Evolutionary conservation across 495 filamentous ascomycete genomes (phyloP), one percentile per base, ranked within the genome.

Genomic region (Penicillium steckii): DNA sequence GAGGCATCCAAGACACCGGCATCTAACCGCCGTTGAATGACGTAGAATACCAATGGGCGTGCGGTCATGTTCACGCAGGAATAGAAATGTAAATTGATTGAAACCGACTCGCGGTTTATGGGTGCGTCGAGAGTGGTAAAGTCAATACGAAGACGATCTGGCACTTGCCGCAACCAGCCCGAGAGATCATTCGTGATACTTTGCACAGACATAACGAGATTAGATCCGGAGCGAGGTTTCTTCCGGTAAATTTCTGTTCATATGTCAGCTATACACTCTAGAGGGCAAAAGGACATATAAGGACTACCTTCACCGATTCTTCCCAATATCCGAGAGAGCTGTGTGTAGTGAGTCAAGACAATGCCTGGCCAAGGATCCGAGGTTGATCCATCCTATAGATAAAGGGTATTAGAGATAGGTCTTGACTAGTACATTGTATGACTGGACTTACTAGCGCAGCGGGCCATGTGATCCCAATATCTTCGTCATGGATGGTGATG

Each of bases 11-110:
- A 35, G 2, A 53, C 44, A 7, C 62, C 65, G 13, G 62, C 61
- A 42, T 70, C 62, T 1, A 79, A 61, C 8, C 74, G 67, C 25
- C 69, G 63, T 50, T 75, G 73, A 43, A 80, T 76, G 12, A 80
- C 69, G 55, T 78, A 71, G 35, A 76, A 79, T 3, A 79, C 67
- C 9, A 79, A 64, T 0, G 76, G 76, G 2, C 76, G 63, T 2
- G 69, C 73, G 1, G 74, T 78, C 76, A 78, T 78, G 48, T 77
- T 80, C 46, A 79, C 65, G 59, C 76, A 79, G 6, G 74, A 75
- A 50, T 77, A 77, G 49, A 78, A 79, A 53, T 79, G 75, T 29
- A 74, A 50, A 43, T 74, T 72, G 1, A 75, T 74, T 2, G 72
- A 76, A 13, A 78, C 74, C 18, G 65, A 70, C 54, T 77, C 76